phyloP scores from a whole-genome alignment of 257 asterid species.

The Nicotiana noctiflora region DNA sequence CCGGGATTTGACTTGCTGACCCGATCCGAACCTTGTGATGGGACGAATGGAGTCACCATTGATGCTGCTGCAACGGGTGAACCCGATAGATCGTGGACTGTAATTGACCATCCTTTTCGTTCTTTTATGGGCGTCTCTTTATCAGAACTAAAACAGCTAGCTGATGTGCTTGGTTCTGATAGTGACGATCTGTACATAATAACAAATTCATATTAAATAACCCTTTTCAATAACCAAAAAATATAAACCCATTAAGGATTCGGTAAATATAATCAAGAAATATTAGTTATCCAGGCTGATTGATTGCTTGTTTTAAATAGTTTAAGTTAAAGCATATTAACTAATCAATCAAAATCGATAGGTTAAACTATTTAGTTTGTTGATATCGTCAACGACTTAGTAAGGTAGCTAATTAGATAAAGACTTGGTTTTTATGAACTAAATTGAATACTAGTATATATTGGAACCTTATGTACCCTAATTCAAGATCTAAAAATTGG shows the following conservation, averaged over 20 bases:
- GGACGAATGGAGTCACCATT: constrained; percentile 94
- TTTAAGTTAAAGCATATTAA: background rate
- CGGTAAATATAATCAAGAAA: background rate
- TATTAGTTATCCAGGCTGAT: background rate
- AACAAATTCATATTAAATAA: constrained; percentile 15
- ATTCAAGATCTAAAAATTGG: background rate
- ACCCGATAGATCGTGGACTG: constrained; percentile 92
- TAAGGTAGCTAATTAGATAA: background rate
- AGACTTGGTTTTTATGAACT: background rate
- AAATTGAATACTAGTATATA: background rate
- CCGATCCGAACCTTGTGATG: constrained; percentile 66
- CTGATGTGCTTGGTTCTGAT: constrained; percentile 62
- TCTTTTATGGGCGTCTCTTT: constrained; percentile 35
- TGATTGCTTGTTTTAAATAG: background rate
- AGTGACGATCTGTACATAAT: constrained; percentile 54
- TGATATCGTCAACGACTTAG: background rate
- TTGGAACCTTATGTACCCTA: background rate
- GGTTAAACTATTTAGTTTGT: background rate
- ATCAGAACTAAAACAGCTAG: constrained; percentile 48
- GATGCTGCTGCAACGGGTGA: constrained; percentile 96
- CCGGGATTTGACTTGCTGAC: constrained; percentile 90
- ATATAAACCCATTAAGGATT: background rate
- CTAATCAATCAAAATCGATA: background rate
- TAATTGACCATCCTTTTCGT: constrained; percentile 96
- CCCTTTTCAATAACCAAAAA: background rate